A percentile compares a stretch with the other conserved stretches of the same genome.
Evolutionary conservation across 805 yeast species (phyloP).

Genomic region (Saturnispora gosingensis): DNA sequence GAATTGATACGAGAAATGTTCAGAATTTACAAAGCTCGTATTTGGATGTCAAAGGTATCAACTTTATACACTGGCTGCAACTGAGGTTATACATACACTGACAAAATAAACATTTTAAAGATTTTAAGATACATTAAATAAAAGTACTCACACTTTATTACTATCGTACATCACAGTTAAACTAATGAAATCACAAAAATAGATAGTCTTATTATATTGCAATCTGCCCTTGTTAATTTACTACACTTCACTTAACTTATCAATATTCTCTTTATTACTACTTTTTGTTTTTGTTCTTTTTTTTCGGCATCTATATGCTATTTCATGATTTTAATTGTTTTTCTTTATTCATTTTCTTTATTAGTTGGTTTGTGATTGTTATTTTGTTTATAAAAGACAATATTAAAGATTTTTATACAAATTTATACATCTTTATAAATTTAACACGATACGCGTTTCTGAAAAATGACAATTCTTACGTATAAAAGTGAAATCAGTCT

Average conservation of each 20-base stretch:
- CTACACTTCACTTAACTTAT: not conserved
- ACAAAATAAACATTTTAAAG: not conserved
- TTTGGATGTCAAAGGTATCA: conserved; percentile 63
- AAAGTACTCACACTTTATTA: not conserved
- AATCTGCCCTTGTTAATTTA: not conserved
- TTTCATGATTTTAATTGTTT: not conserved
- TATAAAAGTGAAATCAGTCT: not conserved
- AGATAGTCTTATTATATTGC: not conserved
- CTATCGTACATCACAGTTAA: not conserved
- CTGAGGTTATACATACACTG: not conserved
- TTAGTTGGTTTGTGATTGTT: not conserved
- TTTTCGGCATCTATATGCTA: not conserved
- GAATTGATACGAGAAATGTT: conserved; percentile 69
- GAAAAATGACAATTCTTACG: not conserved
- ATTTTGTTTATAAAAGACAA: not conserved
- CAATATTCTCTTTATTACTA: not conserved
- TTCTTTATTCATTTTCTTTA: not conserved
- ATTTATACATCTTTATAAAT: not conserved
- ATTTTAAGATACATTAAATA: not conserved
- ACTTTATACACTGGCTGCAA: not conserved
- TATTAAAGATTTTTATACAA: not conserved
- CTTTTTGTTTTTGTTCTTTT: not conserved
- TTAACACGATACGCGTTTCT: not conserved
- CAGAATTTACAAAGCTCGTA: conserved; percentile 67
- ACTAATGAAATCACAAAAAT: not conserved